These are phyloP conservation scores for Rubia yunnanensis DNA, from an alignment of 257 asterid species.

Conservation along the genomic window DNA sequence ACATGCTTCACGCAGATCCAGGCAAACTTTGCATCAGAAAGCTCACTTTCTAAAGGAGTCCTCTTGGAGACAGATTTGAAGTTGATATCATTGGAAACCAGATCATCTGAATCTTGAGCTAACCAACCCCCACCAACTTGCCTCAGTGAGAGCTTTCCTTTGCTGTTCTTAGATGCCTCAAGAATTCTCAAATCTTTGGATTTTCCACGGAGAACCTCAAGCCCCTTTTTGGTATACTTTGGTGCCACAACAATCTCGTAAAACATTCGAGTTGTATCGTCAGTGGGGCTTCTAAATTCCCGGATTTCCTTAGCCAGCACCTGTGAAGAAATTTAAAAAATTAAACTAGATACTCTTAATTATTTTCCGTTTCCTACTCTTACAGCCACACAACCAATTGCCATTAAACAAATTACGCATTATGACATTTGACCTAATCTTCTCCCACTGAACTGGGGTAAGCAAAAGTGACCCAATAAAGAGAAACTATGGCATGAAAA, in stretches of 20 bases:
- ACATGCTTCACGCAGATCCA: constrained; percentile 97
- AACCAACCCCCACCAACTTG: constrained; percentile 99
- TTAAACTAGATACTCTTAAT: not conserved
- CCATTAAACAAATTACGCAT: no score
- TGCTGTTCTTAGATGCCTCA: constrained; percentile 66
- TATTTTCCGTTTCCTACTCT: not conserved
- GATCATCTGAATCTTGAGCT: constrained; percentile 93
- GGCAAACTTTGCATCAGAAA: constrained; percentile 71
- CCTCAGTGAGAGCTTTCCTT: constrained; percentile 80
- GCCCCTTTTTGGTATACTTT: constrained; percentile 72
- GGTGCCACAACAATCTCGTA: constrained; percentile 95
- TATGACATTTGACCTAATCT: not conserved
- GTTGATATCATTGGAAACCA: constrained; percentile 66
- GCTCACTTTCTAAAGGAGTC: constrained; percentile 61
- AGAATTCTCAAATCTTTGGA: constrained; percentile 89
- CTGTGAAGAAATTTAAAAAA: constrained; percentile 22
- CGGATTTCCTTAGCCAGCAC: constrained; percentile 86
- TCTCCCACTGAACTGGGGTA: not conserved
- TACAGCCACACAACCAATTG: not conserved
- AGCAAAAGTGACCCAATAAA: not conserved
- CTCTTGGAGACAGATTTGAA: constrained; percentile 61
- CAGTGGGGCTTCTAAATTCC: constrained; percentile 90
- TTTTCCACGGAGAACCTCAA: constrained; percentile 89
- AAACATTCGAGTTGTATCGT: constrained; percentile 87
- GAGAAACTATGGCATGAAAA: constrained; percentile 11